These are phyloP conservation scores for Thuidium tamariscinum DNA, from an alignment of 225 moss, liverwort and hornwort species.

Conservation along the genomic window DNA sequence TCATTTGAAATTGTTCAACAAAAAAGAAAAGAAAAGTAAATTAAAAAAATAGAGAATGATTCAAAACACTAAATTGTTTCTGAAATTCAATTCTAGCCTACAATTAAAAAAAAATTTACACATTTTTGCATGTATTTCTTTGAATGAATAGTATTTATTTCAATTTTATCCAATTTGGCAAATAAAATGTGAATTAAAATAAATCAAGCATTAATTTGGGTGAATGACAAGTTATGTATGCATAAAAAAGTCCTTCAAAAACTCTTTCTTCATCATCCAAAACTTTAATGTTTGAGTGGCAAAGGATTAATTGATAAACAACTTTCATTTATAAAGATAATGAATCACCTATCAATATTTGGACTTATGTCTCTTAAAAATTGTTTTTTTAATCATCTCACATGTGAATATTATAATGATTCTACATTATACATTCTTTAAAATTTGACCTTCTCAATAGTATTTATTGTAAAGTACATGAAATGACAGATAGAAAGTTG, in stretches of 20 bases:
- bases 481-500: rapidly evolving
- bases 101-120: neutral
- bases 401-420: rapidly evolving
- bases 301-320: neutral
- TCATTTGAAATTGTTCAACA: too few species aligned
- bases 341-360: neutral
- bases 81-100: neutral
- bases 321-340: neutral
- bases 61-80: too few species aligned
- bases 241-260: rapidly evolving
- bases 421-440: too few species aligned
- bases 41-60: too few species aligned
- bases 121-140: neutral
- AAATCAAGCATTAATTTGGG: neutral
- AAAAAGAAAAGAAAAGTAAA: too few species aligned
- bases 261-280: neutral
- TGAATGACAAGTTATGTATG: neutral
- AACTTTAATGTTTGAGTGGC: neutral
- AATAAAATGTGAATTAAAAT: neutral
- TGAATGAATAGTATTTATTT: neutral
- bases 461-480: rapidly evolving
- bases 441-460: neutral
- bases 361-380: neutral
- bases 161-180: neutral
- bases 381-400: rapidly evolving